Base-by-base conservation (phyloP, 2,329 filamentous ascomycete genomes). In the Fusarium duplospermum region DNA sequence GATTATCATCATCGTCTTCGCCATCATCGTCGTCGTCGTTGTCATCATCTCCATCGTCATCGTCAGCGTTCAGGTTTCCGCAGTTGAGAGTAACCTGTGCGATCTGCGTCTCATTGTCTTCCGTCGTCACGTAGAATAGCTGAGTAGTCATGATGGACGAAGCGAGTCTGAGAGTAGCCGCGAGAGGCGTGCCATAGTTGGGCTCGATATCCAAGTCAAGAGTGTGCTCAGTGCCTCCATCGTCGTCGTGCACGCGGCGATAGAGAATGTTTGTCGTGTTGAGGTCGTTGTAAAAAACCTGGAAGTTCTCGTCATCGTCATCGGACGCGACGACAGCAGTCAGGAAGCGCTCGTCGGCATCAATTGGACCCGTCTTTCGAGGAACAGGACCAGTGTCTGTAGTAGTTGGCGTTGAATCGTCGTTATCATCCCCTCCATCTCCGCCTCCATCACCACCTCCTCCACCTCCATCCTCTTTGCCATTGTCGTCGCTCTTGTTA, bases 281-380 rank as follows among this genome's bases (percentile, higher is more conserved):
- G 54, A 76, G 70, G 50, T 74, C 72, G 50, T 76, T 76, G 66
- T 74, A 76, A 64, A 77, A 76, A 20, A 77, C 45, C 5, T 74
- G 68, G 2, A 73, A 40, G 38, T 74, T 72, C 29, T 71, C 62
- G 13, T 68, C 42, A 10, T 71, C 61, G 40, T 60, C 61, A 31
- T 67, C 66, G 10, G 38, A 38, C 52, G 64, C 71, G n/a, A 69
- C 35, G 9, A 67, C 63, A 2, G 69, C 71, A 4, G 72, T 20
- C 31, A 77, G 56, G 27, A 29, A 42, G 27, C 73, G 66, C 52
- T 77, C 54, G 16, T 69, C 59, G 11, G 71, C 60, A n/a, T 69
- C 58, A 29, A 75, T 72, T 10, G 72, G 71, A 0, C 74, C 74
- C 6, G 72, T 72, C 52, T 73, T 52, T 18, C 50, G 38, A 42